Percentiles rank a stretch among this genome's conserved stretches.
Evolutionary conservation across 2,329 filamentous ascomycete genomes (phyloP).

Genomic region (Neurospora crassa): DNA sequence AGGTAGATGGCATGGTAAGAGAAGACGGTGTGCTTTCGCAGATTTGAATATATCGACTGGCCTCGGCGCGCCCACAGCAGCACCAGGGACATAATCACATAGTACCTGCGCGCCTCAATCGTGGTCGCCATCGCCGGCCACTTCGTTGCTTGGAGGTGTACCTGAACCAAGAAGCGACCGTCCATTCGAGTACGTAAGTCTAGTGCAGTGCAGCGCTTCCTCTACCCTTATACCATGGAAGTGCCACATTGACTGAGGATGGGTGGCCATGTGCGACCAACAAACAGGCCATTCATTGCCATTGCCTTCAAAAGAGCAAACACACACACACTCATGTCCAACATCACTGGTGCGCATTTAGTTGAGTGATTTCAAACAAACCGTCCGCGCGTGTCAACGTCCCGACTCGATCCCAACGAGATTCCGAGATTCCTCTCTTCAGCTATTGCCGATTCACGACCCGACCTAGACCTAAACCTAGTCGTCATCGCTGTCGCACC

Average conservation of each 20-base stretch:
- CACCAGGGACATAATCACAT: neutral
- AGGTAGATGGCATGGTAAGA: neutral
- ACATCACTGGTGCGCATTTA: neutral
- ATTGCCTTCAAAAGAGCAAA: neutral
- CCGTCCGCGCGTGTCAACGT: neutral
- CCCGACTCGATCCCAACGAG: neutral
- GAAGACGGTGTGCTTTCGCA: neutral
- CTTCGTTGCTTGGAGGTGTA: neutral
- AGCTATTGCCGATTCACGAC: neutral
- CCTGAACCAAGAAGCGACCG: neutral
- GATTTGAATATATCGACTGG: neutral
- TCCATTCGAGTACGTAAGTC: too few relatives aligned
- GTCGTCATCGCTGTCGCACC: neutral
- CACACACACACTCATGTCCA: neutral
- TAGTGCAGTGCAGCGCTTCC: neutral
- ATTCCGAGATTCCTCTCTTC: neutral
- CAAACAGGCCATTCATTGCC: neutral
- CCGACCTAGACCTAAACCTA: neutral
- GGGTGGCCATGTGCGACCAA: neutral
- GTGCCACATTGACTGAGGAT: neutral
- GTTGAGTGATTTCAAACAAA: neutral
- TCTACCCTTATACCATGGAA: neutral
- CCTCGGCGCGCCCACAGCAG: neutral
- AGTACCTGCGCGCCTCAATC: neutral
- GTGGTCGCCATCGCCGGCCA: neutral